Evolutionary conservation across 805 yeast species (phyloP).

Genomic region (Ogataea thermomethanolica): DNA sequence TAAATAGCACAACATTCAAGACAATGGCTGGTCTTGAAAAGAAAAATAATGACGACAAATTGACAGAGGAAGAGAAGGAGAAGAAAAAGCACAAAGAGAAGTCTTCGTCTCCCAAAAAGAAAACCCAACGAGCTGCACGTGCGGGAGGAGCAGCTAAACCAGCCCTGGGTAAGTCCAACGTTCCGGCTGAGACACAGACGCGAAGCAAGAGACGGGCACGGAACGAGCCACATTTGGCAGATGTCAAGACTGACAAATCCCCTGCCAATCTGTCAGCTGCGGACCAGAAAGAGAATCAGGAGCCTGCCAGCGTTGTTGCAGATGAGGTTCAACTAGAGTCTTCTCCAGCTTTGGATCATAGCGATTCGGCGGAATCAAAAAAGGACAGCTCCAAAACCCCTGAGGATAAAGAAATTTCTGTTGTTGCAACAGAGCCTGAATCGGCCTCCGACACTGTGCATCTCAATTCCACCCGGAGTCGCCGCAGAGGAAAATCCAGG

Average conservation of each 20-base stretch:
- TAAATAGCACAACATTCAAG: conserved; percentile 43
- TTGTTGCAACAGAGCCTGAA: too few relatives aligned
- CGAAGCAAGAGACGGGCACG: conserved; percentile 1
- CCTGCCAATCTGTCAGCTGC: too few relatives aligned
- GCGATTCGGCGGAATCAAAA: too few relatives aligned
- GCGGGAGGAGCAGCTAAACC: background rate
- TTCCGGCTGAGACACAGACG: too few relatives aligned
- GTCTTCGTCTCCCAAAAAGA: conserved; percentile 1
- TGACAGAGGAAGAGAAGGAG: conserved; percentile 7
- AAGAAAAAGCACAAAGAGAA: background rate
- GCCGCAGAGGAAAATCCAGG: conserved; percentile 6
- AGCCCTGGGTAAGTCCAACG: background rate
- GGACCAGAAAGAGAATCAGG: conserved; percentile 4
- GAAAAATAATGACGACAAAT: background rate
- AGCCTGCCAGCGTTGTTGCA: background rate
- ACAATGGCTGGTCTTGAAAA: conserved; percentile 26
- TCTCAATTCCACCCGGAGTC: background rate
- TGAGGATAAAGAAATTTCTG: too few relatives aligned
- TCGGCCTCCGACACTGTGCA: too few relatives aligned
- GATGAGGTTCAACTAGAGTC: background rate
- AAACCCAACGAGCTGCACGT: background rate
- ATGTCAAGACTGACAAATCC: too few relatives aligned
- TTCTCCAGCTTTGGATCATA: too few relatives aligned
- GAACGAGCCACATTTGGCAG: too few relatives aligned
- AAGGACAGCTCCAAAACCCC: too few relatives aligned